These are phyloP conservation scores for Mycena vulgaris DNA, from an alignment of 768 basidiomycete genomes.

Conservation along the genomic window DNA sequence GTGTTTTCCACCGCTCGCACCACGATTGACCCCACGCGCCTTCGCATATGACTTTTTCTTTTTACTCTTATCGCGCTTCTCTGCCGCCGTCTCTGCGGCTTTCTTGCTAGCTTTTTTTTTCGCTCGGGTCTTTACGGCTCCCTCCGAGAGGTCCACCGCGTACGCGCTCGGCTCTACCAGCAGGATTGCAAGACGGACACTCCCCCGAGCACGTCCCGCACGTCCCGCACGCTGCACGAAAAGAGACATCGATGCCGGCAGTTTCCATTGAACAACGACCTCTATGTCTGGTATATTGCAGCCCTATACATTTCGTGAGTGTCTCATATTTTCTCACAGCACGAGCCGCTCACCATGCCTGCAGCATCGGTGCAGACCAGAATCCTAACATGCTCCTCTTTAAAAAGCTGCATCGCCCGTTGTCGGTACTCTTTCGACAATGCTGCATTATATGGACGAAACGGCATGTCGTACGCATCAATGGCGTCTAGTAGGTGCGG, in stretches of 20 bases:
- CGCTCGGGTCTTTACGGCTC: not conserved
- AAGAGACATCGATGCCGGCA: not conserved
- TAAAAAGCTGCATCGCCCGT: conserved; percentile 45
- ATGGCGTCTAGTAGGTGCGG: too few species aligned
- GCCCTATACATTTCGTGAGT: not conserved
- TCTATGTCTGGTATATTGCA: conserved; percentile 13
- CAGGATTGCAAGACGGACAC: not conserved
- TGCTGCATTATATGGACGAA: conserved; percentile 49
- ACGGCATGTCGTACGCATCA: not conserved
- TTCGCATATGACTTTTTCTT: not conserved
- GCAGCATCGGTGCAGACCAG: conserved; percentile 55
- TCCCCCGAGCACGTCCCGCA: not conserved
- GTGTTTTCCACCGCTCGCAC: not conserved
- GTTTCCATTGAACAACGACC: conserved; percentile 2
- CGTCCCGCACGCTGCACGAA: conserved; percentile 4
- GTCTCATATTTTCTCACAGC: not conserved
- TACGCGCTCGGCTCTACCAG: not conserved
- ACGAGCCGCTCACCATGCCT: conserved; percentile 46
- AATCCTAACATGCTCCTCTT: conserved; percentile 43
- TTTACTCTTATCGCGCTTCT: not conserved
- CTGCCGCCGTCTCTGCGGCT: not conserved
- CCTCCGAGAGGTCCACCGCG: too few species aligned
- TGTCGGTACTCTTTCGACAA: conserved; percentile 39
- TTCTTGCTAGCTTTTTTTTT: not conserved
- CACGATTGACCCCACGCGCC: not conserved